These are phyloP conservation scores for Ophiostoma triangulosporum DNA, from an alignment of 2,329 filamentous ascomycete genomes.

Conservation along the genomic window DNA sequence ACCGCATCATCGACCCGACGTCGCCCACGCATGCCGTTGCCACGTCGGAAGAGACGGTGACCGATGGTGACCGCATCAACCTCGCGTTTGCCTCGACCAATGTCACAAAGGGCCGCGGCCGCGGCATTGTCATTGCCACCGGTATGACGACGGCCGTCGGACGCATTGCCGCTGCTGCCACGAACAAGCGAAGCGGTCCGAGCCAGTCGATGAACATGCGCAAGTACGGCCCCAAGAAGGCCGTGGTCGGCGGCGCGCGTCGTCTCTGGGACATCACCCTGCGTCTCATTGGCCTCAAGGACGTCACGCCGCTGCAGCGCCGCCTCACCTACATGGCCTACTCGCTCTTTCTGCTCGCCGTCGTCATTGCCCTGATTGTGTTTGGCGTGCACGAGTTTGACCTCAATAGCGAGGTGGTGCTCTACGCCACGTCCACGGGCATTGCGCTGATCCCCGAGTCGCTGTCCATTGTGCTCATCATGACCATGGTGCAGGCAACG, in stretches of 20 bases:
- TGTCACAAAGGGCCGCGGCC: constrained; percentile 59
- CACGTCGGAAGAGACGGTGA: constrained; percentile 35
- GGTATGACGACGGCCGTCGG: constrained; percentile 67
- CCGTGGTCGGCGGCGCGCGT: constrained; percentile 26
- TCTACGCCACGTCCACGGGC: constrained; percentile 47
- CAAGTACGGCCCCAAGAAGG: constrained; percentile 26
- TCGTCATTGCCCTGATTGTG: constrained; percentile 46
- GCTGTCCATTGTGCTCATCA: constrained; percentile 55
- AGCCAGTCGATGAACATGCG: constrained; percentile 29
- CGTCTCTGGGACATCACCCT: constrained; percentile 26
- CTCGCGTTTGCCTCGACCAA: constrained; percentile 63
- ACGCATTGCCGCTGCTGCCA: constrained; percentile 53
- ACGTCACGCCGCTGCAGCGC: constrained; percentile 73
- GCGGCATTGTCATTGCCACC: constrained; percentile 58
- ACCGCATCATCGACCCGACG: constrained; percentile 29
- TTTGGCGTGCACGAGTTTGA: constrained; percentile 44
- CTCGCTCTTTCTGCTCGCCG: constrained; percentile 59
- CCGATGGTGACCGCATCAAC: constrained; percentile 60
- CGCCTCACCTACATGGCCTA: constrained; percentile 79
- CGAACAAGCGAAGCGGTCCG: constrained; percentile 35
- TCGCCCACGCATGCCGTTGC: constrained; percentile 33
- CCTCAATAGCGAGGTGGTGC: constrained; percentile 41
- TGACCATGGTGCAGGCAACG: constrained; percentile 55
- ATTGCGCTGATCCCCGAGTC: constrained; percentile 54
- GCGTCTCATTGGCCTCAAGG: constrained; percentile 42